These are phyloP conservation scores for Diplodia mutila DNA, from an alignment of 2,329 filamentous ascomycete species.

Conservation along the genomic window DNA sequence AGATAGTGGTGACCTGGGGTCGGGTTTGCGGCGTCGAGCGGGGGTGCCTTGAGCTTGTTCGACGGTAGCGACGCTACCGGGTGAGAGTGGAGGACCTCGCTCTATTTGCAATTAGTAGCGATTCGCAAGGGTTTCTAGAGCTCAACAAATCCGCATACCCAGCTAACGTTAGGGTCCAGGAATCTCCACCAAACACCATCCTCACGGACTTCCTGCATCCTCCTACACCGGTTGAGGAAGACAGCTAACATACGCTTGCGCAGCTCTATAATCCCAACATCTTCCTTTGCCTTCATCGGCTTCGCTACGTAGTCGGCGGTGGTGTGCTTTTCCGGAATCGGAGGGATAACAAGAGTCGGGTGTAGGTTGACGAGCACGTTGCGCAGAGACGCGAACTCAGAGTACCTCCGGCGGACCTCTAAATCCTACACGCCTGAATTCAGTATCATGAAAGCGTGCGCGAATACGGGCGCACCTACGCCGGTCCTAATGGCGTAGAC, in stretches of 20 bases:
- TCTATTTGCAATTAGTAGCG: conserved; percentile 57
- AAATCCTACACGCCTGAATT: conserved; percentile 67
- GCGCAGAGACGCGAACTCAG: conserved; percentile 90
- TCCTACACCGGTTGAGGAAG: conserved; percentile 89
- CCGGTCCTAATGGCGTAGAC: conserved; percentile 96
- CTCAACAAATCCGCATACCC: conserved; percentile 63
- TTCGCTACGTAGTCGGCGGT: conserved; percentile 99
- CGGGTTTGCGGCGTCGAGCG: conserved; percentile 90
- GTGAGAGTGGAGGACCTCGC: conserved; percentile 90
- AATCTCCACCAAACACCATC: conserved; percentile 99
- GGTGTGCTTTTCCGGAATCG: conserved; percentile 97
- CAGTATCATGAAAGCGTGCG: conserved; percentile 5
- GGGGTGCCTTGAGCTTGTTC: conserved; percentile 92
- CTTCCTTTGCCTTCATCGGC: conserved; percentile 96
- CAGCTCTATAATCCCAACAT: conserved; percentile 93
- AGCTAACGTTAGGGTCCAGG: conserved; percentile 96
- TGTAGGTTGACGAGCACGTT: conserved; percentile 89
- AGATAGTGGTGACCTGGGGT: conserved; percentile 84
- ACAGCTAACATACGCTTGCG: conserved; percentile 96
- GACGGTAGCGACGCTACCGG: conserved; percentile 92
- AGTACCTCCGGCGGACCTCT: conserved; percentile 92
- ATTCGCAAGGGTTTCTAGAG: neutral
- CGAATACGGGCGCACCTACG: conserved; percentile 57
- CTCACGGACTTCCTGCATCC: conserved; percentile 87
- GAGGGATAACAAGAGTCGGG: conserved; percentile 91